phyloP scores from a whole-genome alignment of 139 green algal species.

The Chlorella sp. region DNA sequence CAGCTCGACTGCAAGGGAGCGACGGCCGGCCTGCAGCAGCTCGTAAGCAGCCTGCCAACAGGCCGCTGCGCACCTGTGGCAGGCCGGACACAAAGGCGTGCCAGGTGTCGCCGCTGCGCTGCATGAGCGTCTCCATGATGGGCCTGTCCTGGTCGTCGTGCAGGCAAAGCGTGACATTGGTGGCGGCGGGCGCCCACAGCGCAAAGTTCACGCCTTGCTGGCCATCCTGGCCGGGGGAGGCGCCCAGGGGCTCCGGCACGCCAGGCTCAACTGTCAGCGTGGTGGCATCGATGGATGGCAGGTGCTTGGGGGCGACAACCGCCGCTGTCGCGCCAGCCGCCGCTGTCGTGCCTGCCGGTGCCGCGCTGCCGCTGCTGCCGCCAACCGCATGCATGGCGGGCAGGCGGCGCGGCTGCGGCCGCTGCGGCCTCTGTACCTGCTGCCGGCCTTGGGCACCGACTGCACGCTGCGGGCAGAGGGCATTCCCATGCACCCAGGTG shows the following conservation, averaged over 20 bases:
- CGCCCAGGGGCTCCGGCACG: slow-evolving; percentile 69
- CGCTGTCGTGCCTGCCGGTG: background rate
- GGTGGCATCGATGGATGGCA: background rate
- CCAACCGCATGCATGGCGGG: background rate
- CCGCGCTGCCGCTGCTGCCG: background rate
- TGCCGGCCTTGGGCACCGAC: no score
- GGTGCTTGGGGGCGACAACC: no score
- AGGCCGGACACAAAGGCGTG: slow-evolving; percentile 77
- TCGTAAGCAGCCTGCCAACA: background rate
- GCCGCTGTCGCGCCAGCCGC: background rate
- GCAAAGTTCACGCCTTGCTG: slow-evolving; percentile 86
- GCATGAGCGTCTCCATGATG: slow-evolving; percentile 60
- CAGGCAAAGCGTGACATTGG: slow-evolving; percentile 71
- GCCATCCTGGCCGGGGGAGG: slow-evolving; percentile 52
- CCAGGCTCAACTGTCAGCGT: slow-evolving; percentile 31
- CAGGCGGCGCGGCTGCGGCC: background rate
- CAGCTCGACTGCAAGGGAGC: no score
- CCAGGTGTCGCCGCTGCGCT: slow-evolving; percentile 71
- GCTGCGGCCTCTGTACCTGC: background rate
- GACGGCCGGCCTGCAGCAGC: no score
- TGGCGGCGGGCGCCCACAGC: slow-evolving; percentile 73
- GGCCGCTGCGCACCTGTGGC: slow-evolving; percentile 28
- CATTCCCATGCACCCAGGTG: no score
- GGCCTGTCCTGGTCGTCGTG: slow-evolving; percentile 52
- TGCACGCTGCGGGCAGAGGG: no score